A percentile compares a stretch with the other conserved stretches of the same genome.
Evolutionary conservation across 257 asterid species (phyloP).

Genomic region (Linaria vulgaris): DNA sequence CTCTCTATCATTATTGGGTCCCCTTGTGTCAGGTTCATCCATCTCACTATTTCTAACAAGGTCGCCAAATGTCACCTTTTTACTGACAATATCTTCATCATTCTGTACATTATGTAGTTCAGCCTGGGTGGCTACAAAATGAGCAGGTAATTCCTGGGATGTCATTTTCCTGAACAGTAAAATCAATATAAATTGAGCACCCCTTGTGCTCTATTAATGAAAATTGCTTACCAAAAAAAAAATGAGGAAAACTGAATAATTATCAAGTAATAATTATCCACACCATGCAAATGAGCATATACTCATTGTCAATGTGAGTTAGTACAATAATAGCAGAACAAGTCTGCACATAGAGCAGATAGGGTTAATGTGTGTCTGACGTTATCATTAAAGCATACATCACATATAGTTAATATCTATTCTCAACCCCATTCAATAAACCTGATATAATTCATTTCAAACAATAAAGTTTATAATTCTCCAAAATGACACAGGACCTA

Average conservation of each 20-base stretch:
- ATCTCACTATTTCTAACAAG: slow-evolving; percentile 65
- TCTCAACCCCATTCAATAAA: no score
- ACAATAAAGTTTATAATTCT: background rate
- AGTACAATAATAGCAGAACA: slow-evolving; percentile 7
- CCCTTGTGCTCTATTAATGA: no score
- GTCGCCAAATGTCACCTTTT: slow-evolving; percentile 84
- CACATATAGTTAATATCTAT: no score
- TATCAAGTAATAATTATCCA: slow-evolving; percentile 20
- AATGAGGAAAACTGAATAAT: slow-evolving; percentile 12
- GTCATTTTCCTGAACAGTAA: slow-evolving; percentile 47
- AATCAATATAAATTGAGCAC: slow-evolving; percentile 17
- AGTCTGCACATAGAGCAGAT: no score
- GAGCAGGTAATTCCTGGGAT: slow-evolving; percentile 48
- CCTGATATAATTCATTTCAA: background rate
- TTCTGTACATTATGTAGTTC: slow-evolving; percentile 41
- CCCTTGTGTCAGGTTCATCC: slow-evolving; percentile 65
- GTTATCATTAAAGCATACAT: no score
- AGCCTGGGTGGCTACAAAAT: slow-evolving; percentile 38
- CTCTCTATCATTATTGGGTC: slow-evolving; percentile 58
- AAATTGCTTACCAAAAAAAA: no score
- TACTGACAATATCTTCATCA: slow-evolving; percentile 54
- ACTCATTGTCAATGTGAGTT: background rate
- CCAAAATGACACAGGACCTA: background rate
- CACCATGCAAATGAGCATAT: background rate
- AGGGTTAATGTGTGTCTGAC: no score